phyloP scores from a whole-genome alignment of 257 asterid genomes.

The Solanum dulcamara region DNA sequence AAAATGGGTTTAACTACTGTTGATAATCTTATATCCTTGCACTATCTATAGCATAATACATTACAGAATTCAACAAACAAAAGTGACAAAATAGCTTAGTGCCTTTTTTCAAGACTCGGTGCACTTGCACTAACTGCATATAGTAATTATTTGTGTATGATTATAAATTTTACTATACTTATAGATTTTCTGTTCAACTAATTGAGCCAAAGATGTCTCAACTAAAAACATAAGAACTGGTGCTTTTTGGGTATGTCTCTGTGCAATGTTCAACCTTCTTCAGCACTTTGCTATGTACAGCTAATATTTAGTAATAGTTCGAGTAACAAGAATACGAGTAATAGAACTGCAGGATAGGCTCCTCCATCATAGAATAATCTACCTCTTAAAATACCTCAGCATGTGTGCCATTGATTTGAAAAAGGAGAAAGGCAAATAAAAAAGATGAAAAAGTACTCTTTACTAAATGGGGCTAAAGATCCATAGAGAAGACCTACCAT shows the following conservation, averaged over 20 bases:
- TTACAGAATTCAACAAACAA: neutral
- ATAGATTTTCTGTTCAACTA: neutral
- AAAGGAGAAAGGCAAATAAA: neutral
- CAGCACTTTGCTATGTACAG: neutral
- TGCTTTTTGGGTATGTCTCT: neutral
- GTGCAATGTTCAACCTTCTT: neutral
- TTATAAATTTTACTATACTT: neutral
- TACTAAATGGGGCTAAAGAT: neutral
- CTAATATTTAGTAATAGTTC: neutral
- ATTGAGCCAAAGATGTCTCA: neutral
- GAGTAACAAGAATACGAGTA: neutral
- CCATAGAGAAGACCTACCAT: conserved; percentile 42
- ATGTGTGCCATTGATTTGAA: neutral
- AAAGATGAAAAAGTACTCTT: neutral
- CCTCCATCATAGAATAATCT: neutral
- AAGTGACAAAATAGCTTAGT: neutral
- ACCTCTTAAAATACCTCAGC: neutral
- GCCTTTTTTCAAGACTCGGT: neutral
- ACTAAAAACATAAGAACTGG: neutral
- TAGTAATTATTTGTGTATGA: neutral
- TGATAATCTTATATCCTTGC: neutral
- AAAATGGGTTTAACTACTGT: neutral
- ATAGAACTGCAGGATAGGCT: neutral
- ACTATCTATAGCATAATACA: neutral
- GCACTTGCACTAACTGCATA: neutral